Evolutionary conservation across 2,329 filamentous ascomycete species (phyloP), one percentile per base, ranked within the genome.

Genomic region (Ophiosphaerella herpotricha): DNA sequence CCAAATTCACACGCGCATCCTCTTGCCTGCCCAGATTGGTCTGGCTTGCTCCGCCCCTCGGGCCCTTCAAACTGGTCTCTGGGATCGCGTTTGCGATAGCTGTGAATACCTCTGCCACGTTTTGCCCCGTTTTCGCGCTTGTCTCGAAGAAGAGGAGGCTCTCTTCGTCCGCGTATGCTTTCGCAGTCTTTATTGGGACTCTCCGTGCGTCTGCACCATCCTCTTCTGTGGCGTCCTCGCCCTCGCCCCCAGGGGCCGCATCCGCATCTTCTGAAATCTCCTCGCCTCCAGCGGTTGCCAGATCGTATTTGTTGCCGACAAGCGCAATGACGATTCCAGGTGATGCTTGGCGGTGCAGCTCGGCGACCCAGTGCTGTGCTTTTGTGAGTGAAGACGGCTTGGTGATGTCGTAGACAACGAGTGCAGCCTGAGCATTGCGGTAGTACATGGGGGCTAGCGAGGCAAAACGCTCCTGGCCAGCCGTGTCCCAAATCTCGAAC

Each of bases 381-480:
- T 99, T 97, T 76, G 91, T 86, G 63, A 99, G 86, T 40, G 91
- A 96, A 42, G 91, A 94, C 37, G 92, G 89, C 77, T 97, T 97
- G 56, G 94, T 99, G 66, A 99, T 87, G 73, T 99, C 93, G 84
- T 97, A 99, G 73, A 97, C 93, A 55, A 99, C 93, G 62, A 99
- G 89, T 12, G 94, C 94, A 58, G 92, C 91, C 79, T 97, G 93
- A 43, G 94, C 94, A 74, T 99, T 97, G 77, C 93, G 91, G 81
- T 97, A 97, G 83, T 99, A 99, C 94, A 97, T 97, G 66, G 93
- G 94, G 44, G 94, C 94, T 54, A 97, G 85, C 43, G 90, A 95
- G 65, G 93, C 93, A 72, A 97, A 99, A 58, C 93, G 90, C 80
- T 99, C 93, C 77, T 99, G 93, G 71, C 93, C 93, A 37, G 94